Percentiles rank a stretch among this genome's conserved stretches.
phyloP scores from a whole-genome alignment of 345 rosid species.

The Clarkia xantiana region DNA sequence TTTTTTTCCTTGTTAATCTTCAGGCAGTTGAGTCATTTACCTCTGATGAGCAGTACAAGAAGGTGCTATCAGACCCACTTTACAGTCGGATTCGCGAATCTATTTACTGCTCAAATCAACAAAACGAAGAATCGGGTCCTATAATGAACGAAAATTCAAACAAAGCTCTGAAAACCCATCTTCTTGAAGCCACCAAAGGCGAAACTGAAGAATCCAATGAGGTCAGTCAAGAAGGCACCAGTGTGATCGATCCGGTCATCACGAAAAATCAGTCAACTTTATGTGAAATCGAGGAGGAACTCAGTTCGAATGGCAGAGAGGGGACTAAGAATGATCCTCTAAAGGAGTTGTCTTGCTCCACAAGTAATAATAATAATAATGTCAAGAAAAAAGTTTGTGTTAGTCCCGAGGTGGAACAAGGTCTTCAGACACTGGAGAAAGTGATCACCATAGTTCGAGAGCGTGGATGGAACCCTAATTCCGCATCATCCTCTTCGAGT shows the following conservation, averaged over 20 bases:
- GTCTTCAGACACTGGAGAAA: constrained; percentile 59
- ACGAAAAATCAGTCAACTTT: constrained; percentile 15
- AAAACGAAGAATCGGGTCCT: constrained; percentile 13
- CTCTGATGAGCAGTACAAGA: constrained; percentile 43
- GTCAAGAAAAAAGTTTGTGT: constrained; percentile 20
- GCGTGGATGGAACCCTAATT: constrained; percentile 17
- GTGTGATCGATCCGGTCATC: constrained; percentile 11
- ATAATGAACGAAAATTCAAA: constrained; percentile 3
- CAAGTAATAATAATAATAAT: constrained; percentile 11
- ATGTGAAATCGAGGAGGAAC: constrained; percentile 61
- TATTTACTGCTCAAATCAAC: constrained; percentile 23
- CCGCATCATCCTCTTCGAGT: constrained; percentile 11
- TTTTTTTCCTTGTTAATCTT: constrained; percentile 16
- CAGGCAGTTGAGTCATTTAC: constrained; percentile 62
- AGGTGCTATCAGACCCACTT: constrained; percentile 56
- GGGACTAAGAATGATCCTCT: constrained; percentile 9
- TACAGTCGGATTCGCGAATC: constrained; percentile 39
- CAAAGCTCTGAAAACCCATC: neutral
- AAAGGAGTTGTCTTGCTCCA: too few species aligned
- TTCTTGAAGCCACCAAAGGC: neutral
- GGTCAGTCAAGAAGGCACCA: neutral
- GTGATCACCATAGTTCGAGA: constrained; percentile 43
- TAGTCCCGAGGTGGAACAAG: constrained; percentile 59
- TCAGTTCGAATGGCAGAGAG: constrained; percentile 10
- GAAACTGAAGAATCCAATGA: neutral